Conservation (phyloP, 2,329 filamentous ascomycete species). For the Colletotrichum spinosum region DNA sequence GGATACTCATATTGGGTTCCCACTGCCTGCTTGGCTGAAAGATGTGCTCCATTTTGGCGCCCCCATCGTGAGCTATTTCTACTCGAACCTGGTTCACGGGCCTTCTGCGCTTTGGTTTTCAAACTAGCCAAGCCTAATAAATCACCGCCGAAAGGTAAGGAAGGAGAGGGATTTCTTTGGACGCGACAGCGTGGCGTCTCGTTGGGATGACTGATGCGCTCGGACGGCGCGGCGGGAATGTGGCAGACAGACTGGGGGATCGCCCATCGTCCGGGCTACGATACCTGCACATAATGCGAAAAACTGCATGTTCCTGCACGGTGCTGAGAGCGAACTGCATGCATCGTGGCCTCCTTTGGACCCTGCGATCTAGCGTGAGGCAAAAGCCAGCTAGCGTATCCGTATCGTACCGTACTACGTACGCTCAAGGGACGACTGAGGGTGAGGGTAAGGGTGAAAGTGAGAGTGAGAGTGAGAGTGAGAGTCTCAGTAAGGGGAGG, state of each 20-base stretch:
- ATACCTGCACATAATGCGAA: neutral
- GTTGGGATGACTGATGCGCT: neutral
- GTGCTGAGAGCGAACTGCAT: too few species aligned
- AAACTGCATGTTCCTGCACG: too few species aligned
- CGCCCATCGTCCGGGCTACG: too few species aligned
- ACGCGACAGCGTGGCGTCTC: too few species aligned
- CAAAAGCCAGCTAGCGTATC: too few species aligned
- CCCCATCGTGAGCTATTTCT: conserved; percentile 1
- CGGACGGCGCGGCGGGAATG: conserved; percentile 8
- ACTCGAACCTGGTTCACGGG: conserved; percentile 17
- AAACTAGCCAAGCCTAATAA: conserved; percentile 15
- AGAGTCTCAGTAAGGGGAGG: too few species aligned
- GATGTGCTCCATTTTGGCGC: conserved; percentile 16
- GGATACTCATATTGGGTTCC: neutral
- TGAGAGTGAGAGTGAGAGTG: too few species aligned
- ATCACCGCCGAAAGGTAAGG: neutral
- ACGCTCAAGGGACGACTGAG: too few species aligned
- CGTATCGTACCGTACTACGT: too few species aligned
- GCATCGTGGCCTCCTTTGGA: too few species aligned
- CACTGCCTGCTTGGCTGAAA: neutral
- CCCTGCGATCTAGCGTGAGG: too few species aligned
- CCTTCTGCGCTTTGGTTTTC: conserved; percentile 1
- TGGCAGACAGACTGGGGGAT: neutral
- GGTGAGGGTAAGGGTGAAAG: neutral
- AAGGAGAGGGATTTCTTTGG: too few species aligned